These are phyloP conservation scores for Marasmius sp. DNA, from an alignment of 1,284 basidiomycete genomes.

Conservation along the genomic window DNA sequence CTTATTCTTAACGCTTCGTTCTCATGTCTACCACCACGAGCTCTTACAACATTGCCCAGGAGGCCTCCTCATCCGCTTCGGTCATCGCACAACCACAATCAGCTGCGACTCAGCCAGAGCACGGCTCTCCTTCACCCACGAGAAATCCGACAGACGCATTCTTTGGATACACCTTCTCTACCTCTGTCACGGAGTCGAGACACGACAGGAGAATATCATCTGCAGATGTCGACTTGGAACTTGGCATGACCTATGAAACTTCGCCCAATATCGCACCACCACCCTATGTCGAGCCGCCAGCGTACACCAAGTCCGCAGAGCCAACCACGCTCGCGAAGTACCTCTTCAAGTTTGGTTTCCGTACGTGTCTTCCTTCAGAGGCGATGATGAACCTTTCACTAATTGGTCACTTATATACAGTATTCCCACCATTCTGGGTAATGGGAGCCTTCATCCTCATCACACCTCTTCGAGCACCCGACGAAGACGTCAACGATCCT, in stretches of 20 bases:
- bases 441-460: constrained; percentile 32
- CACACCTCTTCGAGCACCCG: constrained; percentile 28
- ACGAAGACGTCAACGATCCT: not conserved
- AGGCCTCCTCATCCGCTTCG: not conserved
- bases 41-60: no score
- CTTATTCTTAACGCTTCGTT: not conserved
- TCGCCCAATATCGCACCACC: constrained; percentile 1
- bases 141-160: not conserved
- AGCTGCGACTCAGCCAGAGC: not conserved
- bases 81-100: not conserved
- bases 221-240: constrained; percentile 1
- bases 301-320: constrained; percentile 25
- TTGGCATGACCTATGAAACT: not conserved
- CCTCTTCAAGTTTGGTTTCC: constrained; percentile 44
- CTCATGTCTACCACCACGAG: no score
- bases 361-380: constrained; percentile 25
- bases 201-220: constrained; percentile 19
- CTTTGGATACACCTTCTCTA: constrained; percentile 18
- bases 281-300: constrained; percentile 20
- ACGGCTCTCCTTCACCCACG: not conserved
- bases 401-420: constrained; percentile 19
- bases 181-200: constrained; percentile 19
- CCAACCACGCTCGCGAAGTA: constrained; percentile 42
- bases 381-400: not conserved
- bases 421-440: constrained; percentile 38